A percentile compares a stretch with the other conserved stretches of the same genome.
These are phyloP conservation scores for Microsporum ferrugineum DNA, from an alignment of 2,329 filamentous ascomycete species.

Conservation along the genomic window DNA sequence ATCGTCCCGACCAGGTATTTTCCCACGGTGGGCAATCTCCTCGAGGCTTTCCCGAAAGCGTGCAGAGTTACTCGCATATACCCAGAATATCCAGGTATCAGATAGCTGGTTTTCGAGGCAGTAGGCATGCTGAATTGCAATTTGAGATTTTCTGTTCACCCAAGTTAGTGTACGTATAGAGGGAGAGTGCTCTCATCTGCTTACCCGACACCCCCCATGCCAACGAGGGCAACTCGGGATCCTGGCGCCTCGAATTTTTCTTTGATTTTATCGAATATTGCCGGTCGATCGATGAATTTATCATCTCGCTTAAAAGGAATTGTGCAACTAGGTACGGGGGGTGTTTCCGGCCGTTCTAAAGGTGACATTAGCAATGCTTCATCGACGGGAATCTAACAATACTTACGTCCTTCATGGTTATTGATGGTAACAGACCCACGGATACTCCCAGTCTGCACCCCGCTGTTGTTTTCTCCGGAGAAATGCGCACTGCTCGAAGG, in stretches of 20 bases:
- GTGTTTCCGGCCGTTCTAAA: background rate
- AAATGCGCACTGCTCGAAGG: background rate
- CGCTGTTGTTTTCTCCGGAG: background rate
- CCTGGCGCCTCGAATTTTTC: background rate
- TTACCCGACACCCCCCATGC: slow-evolving; percentile 30
- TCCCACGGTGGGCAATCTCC: slow-evolving; percentile 14
- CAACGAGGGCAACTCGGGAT: slow-evolving; percentile 22
- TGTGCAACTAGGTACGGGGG: slow-evolving; percentile 15
- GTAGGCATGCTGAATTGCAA: slow-evolving; percentile 21
- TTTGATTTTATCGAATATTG: slow-evolving; percentile 2
- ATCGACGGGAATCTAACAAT: background rate
- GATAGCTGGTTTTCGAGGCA: slow-evolving; percentile 14
- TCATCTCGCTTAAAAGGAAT: slow-evolving; percentile 20
- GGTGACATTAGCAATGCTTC: background rate
- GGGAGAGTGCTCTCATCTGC: background rate
- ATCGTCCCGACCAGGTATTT: slow-evolving; percentile 9
- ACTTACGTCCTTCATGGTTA: background rate
- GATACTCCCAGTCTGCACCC: background rate
- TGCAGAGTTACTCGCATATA: slow-evolving; percentile 18
- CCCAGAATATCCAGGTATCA: slow-evolving; percentile 21
- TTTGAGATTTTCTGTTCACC: slow-evolving; percentile 20
- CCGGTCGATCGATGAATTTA: slow-evolving; percentile 1
- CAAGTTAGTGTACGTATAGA: background rate
- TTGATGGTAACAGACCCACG: background rate
- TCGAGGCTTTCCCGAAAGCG: slow-evolving; percentile 19